Conservation (phyloP, 2,329 filamentous ascomycete species). For the Aspergillus sp. region DNA sequence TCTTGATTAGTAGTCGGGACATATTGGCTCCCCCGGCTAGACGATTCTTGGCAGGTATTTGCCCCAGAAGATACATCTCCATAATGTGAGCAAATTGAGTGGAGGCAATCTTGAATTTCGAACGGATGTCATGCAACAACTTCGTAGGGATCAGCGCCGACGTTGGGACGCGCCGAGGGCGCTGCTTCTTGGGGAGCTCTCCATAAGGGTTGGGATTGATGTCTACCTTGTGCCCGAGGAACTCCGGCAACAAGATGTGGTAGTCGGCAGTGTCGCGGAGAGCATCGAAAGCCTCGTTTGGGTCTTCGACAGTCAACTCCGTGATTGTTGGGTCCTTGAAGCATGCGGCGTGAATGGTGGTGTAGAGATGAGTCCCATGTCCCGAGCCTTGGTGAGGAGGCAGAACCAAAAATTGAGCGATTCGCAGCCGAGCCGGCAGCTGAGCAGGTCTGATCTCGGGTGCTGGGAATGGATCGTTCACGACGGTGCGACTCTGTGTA, state of each 20-base stretch:
- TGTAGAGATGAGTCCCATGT: conserved; percentile 79
- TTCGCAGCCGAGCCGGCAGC: conserved; percentile 75
- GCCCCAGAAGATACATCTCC: conserved; percentile 63
- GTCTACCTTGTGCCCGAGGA: conserved; percentile 50
- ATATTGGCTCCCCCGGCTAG: conserved; percentile 52
- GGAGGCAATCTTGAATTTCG: conserved; percentile 58
- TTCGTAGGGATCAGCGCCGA: conserved; percentile 56
- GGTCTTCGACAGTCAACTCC: conserved; percentile 92
- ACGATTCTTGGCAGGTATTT: conserved; percentile 55
- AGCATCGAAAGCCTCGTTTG: conserved; percentile 70
- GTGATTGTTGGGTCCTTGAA: conserved; percentile 67
- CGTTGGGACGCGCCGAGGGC: conserved; percentile 49
- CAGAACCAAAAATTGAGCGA: conserved; percentile 91
- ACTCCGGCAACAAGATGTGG: conserved; percentile 55
- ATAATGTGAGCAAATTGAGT: conserved; percentile 64
- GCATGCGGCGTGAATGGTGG: conserved; percentile 71
- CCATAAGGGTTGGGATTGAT: conserved; percentile 49
- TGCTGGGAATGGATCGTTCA: conserved; percentile 48
- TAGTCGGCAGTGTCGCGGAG: conserved; percentile 66
- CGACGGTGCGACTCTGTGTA: conserved; percentile 42
- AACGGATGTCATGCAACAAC: conserved; percentile 53
- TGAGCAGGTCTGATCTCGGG: conserved; percentile 55
- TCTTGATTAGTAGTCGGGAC: conserved; percentile 53
- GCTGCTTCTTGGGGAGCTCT: conserved; percentile 36
- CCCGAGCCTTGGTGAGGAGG: conserved; percentile 82